Evolutionary conservation across 306 rosid genomes (phyloP).

Genomic region (Adenanthera pavonina): DNA sequence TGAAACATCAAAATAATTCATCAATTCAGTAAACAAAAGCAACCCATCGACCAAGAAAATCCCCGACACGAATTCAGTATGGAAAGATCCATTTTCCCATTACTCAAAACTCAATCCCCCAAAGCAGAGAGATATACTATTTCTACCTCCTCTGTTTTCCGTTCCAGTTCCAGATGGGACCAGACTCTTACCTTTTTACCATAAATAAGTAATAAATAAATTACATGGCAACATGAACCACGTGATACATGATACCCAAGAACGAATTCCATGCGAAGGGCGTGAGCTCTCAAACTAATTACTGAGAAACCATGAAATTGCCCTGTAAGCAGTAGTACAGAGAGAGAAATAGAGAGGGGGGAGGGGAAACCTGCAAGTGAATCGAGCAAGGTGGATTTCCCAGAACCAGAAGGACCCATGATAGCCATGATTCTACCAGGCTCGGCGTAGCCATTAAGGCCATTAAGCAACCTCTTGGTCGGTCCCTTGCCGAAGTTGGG

Average conservation of each 20-base stretch:
- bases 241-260: neutral
- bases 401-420: constrained; percentile 97
- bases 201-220: neutral
- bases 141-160: neutral
- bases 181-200: neutral
- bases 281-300: neutral
- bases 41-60: constrained; percentile 7
- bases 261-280: neutral
- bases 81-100: neutral
- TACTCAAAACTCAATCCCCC: neutral
- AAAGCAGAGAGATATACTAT: neutral
- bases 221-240: neutral
- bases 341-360: neutral
- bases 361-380: constrained; percentile 61
- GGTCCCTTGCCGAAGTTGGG: constrained; percentile 81
- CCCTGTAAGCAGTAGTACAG: neutral
- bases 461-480: constrained; percentile 77
- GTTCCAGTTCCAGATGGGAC: neutral
- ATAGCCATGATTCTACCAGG: constrained; percentile 90
- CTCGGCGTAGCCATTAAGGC: constrained; percentile 79
- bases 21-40: neutral
- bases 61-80: neutral
- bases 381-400: constrained; percentile 89
- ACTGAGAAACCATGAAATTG: constrained; percentile 3
- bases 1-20: neutral